phyloP scores from a whole-genome alignment of 495 filamentous ascomycete species.

The Penicillium antarcticum region DNA sequence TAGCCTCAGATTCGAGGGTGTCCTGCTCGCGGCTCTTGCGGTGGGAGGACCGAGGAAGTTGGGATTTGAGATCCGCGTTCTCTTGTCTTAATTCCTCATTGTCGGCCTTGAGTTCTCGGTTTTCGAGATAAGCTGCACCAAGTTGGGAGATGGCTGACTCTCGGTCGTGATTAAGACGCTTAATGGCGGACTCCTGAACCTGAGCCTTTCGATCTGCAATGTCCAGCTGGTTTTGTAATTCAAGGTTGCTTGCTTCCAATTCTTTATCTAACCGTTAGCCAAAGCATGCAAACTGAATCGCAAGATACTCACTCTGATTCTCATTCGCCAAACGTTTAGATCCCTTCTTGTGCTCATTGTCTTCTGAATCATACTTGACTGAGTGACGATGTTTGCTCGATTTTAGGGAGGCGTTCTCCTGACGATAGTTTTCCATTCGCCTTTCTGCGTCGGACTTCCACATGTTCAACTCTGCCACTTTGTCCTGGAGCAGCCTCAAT shows the following conservation, averaged over 20 bases:
- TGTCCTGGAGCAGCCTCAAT: constrained; percentile 63
- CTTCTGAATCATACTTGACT: constrained; percentile 41
- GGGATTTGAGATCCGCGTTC: constrained; percentile 45
- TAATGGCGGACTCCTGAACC: constrained; percentile 56
- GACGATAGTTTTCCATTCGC: constrained; percentile 51
- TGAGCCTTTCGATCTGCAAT: constrained; percentile 55
- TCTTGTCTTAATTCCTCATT: constrained; percentile 48
- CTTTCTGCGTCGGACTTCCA: constrained; percentile 56
- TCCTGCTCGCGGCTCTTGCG: constrained; percentile 30
- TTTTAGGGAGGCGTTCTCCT: constrained; percentile 55
- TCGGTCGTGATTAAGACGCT: constrained; percentile 59
- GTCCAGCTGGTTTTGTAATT: constrained; percentile 56
- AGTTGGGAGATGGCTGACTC: constrained; percentile 64
- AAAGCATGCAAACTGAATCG: not conserved
- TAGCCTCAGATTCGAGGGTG: constrained; percentile 29
- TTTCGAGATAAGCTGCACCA: constrained; percentile 58
- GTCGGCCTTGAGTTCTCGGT: constrained; percentile 60
- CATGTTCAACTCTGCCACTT: constrained; percentile 58
- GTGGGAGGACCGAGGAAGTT: constrained; percentile 25
- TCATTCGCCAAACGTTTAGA: constrained; percentile 42
- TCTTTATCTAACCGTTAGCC: constrained; percentile 33
- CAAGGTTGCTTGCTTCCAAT: constrained; percentile 56
- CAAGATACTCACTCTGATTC: constrained; percentile 49
- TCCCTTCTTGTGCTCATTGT: constrained; percentile 31
- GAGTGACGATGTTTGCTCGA: constrained; percentile 42